phyloP scores from a whole-genome alignment of 108 stramenopile species.

The Fragilariopsis cylindrus region DNA sequence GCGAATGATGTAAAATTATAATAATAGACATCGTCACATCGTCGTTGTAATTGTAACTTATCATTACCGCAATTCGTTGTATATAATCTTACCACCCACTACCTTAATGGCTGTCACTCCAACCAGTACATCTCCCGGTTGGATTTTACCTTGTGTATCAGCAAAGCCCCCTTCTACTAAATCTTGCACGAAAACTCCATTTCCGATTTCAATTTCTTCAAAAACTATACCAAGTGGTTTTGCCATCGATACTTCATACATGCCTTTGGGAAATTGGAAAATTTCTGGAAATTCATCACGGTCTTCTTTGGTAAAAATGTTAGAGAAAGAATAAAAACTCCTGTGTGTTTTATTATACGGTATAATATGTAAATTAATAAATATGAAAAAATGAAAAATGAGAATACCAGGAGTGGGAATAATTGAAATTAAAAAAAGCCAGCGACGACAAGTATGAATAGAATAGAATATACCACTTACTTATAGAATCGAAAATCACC shows the following conservation, averaged over 20 bases:
- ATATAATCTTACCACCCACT: constrained; percentile 49
- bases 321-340: constrained; percentile 69
- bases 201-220: constrained; percentile 77
- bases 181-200: constrained; percentile 73
- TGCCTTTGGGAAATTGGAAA: constrained; percentile 73
- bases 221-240: constrained; percentile 85
- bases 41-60: not conserved
- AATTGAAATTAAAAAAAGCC: constrained; percentile 1
- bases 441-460: too few species aligned
- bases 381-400: not conserved
- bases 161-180: constrained; percentile 85
- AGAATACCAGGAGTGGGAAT: not conserved
- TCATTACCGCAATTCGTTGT: not conserved
- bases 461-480: too few species aligned
- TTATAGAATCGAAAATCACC: constrained; percentile 70
- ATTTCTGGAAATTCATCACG: constrained; percentile 70
- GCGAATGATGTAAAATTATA: not conserved
- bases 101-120: constrained; percentile 79
- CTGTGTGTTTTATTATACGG: not conserved
- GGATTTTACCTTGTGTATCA: constrained; percentile 55
- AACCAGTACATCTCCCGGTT: constrained; percentile 68
- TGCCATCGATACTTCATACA: constrained; percentile 72
- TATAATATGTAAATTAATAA: not conserved
- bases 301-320: constrained; percentile 79
- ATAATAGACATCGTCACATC: not conserved